Evolutionary conservation across 1,284 basidiomycete species (phyloP).

Genomic region (Ceratobasidium sp.): DNA sequence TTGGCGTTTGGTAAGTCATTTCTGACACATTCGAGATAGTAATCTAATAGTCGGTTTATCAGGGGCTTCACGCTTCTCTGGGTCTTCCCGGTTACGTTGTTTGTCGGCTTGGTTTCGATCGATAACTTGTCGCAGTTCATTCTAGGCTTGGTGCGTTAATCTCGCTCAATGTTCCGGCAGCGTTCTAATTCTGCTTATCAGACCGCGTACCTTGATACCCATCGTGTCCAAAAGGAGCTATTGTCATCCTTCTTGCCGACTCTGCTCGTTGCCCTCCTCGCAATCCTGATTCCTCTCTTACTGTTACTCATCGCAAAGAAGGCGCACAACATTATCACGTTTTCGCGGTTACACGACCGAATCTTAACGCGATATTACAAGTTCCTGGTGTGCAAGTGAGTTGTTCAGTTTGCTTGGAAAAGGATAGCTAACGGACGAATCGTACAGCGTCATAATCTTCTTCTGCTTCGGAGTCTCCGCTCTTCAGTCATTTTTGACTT

Average conservation of each 20-base stretch:
- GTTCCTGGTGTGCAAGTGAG: slow-evolving; percentile 77
- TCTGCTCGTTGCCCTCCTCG: slow-evolving; percentile 80
- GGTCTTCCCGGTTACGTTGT: slow-evolving; percentile 69
- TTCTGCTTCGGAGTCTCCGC: slow-evolving; percentile 89
- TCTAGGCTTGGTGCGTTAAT: slow-evolving; percentile 69
- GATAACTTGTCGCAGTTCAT: slow-evolving; percentile 80
- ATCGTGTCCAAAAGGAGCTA: slow-evolving; percentile 77
- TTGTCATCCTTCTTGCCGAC: slow-evolving; percentile 85
- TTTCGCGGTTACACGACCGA: slow-evolving; percentile 85
- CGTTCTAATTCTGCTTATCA: slow-evolving; percentile 44
- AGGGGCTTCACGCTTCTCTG: slow-evolving; percentile 91
- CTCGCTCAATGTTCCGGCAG: background rate
- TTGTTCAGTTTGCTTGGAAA: slow-evolving; percentile 8
- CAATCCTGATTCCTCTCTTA: slow-evolving; percentile 83
- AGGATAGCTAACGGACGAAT: background rate
- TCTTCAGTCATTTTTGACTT: slow-evolving; percentile 78
- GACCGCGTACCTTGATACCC: slow-evolving; percentile 72
- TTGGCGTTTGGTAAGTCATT: slow-evolving; percentile 74
- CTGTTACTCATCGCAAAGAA: slow-evolving; percentile 88
- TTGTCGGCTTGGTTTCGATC: slow-evolving; percentile 75
- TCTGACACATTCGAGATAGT: background rate
- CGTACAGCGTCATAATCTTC: slow-evolving; percentile 76
- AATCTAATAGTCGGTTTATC: slow-evolving; percentile 46
- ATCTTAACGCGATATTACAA: slow-evolving; percentile 92
- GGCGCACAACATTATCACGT: slow-evolving; percentile 86